Evolutionary conservation across 2,329 filamentous ascomycete species (phyloP).

Genomic region (Aspergillus eucalypticola): DNA sequence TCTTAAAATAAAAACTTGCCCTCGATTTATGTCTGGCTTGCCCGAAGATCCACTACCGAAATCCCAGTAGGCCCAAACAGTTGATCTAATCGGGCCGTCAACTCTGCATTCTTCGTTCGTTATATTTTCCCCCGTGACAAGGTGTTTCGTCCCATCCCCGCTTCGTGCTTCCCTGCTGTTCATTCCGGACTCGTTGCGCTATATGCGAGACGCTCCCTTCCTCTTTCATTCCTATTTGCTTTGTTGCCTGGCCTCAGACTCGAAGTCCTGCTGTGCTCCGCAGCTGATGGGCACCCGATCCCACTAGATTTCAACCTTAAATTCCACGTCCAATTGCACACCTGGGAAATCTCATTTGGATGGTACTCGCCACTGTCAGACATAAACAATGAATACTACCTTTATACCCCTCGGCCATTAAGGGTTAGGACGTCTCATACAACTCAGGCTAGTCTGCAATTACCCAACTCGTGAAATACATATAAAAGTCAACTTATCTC

Average conservation of each 20-base stretch:
- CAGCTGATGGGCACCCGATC: background rate
- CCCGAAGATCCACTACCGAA: slow-evolving; percentile 18
- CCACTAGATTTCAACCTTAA: background rate
- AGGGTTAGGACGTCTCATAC: background rate
- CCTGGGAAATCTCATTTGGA: background rate
- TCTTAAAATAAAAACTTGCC: background rate
- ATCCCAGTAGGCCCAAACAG: slow-evolving; percentile 11
- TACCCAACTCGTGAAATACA: background rate
- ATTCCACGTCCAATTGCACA: background rate
- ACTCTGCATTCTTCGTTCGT: slow-evolving; percentile 7
- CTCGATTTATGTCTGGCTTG: slow-evolving; percentile 11
- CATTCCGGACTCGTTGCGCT: background rate
- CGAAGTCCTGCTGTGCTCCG: background rate
- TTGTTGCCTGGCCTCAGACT: background rate
- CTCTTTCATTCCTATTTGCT: background rate
- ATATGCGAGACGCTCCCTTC: background rate
- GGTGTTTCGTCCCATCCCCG: background rate
- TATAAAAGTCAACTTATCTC: background rate
- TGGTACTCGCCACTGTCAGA: background rate
- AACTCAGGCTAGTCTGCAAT: background rate
- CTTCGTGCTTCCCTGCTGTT: background rate
- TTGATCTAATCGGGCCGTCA: slow-evolving; percentile 14
- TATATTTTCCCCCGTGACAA: background rate
- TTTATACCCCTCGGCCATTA: background rate
- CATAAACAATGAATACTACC: background rate